Percentiles rank a stretch among this genome's conserved stretches.
Evolutionary conservation across 345 rosid species (phyloP).

Genomic region (Eucalyptus pauciflora): DNA sequence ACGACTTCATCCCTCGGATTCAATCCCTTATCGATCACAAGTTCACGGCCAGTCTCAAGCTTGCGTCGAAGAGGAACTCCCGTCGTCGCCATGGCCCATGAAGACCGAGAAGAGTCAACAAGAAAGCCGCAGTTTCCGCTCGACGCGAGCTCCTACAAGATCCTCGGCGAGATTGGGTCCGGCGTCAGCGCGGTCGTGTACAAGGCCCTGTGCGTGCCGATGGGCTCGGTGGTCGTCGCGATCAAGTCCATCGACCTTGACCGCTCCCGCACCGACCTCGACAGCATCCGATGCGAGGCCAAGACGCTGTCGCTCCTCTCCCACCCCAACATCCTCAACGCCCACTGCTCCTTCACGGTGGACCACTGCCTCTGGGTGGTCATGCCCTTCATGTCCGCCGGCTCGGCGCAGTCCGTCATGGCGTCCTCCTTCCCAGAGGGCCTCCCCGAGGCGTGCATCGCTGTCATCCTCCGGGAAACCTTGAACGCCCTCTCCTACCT

Average conservation of each 20-base stretch:
- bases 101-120: constrained; percentile 1
- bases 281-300: constrained; percentile 54
- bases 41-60: background rate
- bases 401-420: constrained; percentile 75
- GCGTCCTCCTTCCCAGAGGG: constrained; percentile 58
- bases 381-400: constrained; percentile 91
- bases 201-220: constrained; percentile 62
- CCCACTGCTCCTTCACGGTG: constrained; percentile 76
- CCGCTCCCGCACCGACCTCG: constrained; percentile 49
- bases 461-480: constrained; percentile 56
- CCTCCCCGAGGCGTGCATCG: constrained; percentile 64
- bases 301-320: constrained; percentile 76
- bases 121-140: constrained; percentile 45
- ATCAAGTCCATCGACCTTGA: constrained; percentile 84
- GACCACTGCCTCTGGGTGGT: constrained; percentile 81
- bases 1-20: background rate
- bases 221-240: constrained; percentile 50
- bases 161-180: constrained; percentile 55
- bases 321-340: constrained; percentile 71
- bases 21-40: background rate
- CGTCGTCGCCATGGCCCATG: background rate
- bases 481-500: constrained; percentile 60
- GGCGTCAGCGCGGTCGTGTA: constrained; percentile 73
- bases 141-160: constrained; percentile 45
- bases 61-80: background rate